phyloP scores from a whole-genome alignment of 2,329 filamentous ascomycete species.

The Aspergillus japonicus region DNA sequence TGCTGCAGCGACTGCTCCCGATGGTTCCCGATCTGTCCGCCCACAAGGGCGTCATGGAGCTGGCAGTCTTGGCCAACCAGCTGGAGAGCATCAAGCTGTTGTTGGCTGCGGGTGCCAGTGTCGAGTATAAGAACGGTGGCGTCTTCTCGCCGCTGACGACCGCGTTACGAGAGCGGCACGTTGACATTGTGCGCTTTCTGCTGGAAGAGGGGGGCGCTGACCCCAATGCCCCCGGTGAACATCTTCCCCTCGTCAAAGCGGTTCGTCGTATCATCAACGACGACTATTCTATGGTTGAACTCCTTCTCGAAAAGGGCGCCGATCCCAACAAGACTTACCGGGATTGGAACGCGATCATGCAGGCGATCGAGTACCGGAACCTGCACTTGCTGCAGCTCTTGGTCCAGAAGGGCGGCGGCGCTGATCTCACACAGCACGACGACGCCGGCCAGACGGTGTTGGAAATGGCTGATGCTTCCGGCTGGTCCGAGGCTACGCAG shows the following conservation, averaged over 20 bases:
- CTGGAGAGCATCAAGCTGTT: slow-evolving; percentile 67
- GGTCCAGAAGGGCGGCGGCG: slow-evolving; percentile 47
- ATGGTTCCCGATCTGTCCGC: slow-evolving; percentile 40
- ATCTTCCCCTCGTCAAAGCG: slow-evolving; percentile 69
- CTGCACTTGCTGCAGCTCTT: slow-evolving; percentile 54
- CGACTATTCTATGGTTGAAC: slow-evolving; percentile 61
- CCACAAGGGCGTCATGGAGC: slow-evolving; percentile 64
- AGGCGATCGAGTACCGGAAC: slow-evolving; percentile 65
- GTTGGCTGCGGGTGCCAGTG: slow-evolving; percentile 62
- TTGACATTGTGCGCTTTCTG: slow-evolving; percentile 61
- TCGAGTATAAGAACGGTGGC: slow-evolving; percentile 70
- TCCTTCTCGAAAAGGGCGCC: slow-evolving; percentile 62
- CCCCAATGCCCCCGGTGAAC: slow-evolving; percentile 67
- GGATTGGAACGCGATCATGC: slow-evolving; percentile 65
- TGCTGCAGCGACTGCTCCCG: slow-evolving; percentile 60
- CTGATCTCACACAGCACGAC: slow-evolving; percentile 54
- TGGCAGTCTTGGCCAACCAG: slow-evolving; percentile 65
- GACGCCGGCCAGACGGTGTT: slow-evolving; percentile 56
- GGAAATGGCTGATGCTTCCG: slow-evolving; percentile 58
- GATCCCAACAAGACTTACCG: slow-evolving; percentile 68
- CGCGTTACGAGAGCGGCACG: slow-evolving; percentile 62
- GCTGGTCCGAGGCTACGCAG: slow-evolving; percentile 58
- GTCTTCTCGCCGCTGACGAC: slow-evolving; percentile 70
- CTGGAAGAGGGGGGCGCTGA: slow-evolving; percentile 63
- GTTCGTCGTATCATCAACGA: slow-evolving; percentile 58